These are phyloP conservation scores for Thielaviopsis ethacetica DNA, from an alignment of 2,329 filamentous ascomycete species.

Conservation along the genomic window DNA sequence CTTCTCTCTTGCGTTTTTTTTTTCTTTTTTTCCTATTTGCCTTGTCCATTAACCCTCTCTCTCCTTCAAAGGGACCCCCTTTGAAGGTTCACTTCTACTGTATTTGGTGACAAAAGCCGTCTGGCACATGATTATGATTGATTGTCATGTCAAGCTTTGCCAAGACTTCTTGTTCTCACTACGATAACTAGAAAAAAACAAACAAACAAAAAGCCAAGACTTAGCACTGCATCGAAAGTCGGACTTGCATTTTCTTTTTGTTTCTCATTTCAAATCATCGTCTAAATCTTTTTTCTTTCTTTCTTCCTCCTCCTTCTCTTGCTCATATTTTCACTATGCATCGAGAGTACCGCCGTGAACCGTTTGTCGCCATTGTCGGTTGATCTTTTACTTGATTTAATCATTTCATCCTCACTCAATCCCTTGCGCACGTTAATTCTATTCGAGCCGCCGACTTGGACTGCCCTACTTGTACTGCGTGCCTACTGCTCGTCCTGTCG, in stretches of 20 bases:
- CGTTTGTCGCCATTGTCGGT: neutral
- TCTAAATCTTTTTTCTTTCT: neutral
- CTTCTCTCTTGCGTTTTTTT: too few relatives aligned
- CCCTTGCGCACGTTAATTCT: neutral
- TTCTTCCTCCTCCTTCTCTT: neutral
- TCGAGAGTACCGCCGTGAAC: neutral
- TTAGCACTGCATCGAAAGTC: neutral
- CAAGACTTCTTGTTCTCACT: neutral
- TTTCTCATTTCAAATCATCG: neutral
- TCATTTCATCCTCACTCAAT: neutral
- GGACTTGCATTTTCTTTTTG: neutral
- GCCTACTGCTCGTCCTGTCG: too few relatives aligned
- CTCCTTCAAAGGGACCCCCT: too few relatives aligned
- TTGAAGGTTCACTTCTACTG: too few relatives aligned
- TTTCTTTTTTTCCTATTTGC: too few relatives aligned
- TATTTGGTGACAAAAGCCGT: too few relatives aligned
- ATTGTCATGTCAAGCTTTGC: neutral
- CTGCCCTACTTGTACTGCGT: too few relatives aligned
- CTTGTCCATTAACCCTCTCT: too few relatives aligned
- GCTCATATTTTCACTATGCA: neutral
- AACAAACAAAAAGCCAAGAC: neutral
- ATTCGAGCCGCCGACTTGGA: neutral
- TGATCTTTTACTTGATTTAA: neutral
- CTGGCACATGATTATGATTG: too few relatives aligned
- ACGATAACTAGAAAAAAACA: neutral